These are phyloP conservation scores for Euptelea pleiosperma DNA, from an alignment of 164 flowering plant genomes.

Conservation along the genomic window DNA sequence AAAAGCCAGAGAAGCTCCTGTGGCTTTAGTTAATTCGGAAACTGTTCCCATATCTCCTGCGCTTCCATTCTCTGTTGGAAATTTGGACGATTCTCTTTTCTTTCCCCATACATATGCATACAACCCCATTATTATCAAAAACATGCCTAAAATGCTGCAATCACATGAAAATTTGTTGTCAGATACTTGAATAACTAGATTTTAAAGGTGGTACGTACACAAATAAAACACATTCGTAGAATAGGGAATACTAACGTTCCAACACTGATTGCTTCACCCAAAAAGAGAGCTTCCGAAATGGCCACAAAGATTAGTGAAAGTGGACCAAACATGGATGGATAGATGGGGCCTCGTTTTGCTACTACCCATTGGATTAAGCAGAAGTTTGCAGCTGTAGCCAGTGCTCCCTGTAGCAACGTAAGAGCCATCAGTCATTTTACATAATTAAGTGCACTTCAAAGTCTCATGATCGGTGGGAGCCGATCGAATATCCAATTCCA, in stretches of 20 bases:
- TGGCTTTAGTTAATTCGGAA: too few species aligned
- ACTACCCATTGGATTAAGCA: conserved; percentile 27
- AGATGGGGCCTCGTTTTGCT: conserved; percentile 32
- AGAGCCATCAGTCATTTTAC: too few species aligned
- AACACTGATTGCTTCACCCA: conserved; percentile 26
- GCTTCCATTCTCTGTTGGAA: background rate
- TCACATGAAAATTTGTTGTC: background rate
- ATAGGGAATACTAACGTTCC: conserved; percentile 33
- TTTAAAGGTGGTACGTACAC: too few species aligned
- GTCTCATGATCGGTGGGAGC: too few species aligned
- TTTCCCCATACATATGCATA: conserved; percentile 42
- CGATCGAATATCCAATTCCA: too few species aligned
- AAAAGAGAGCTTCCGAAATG: conserved; percentile 30
- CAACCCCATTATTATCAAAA: conserved; percentile 31
- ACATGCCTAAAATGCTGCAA: conserved; percentile 38
- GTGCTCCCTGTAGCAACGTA: conserved; percentile 48
- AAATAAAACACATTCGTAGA: too few species aligned
- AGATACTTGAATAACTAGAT: too few species aligned
- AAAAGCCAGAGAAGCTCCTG: too few species aligned
- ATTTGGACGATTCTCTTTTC: conserved; percentile 15
- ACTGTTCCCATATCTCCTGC: too few species aligned
- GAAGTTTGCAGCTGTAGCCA: conserved; percentile 48
- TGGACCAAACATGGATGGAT: conserved; percentile 43
- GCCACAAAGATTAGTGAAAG: conserved; percentile 30
- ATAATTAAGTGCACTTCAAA: too few species aligned